Evolutionary conservation across 2,329 filamentous ascomycete species (phyloP).

Genomic region (Penicillium fuscoglaucum): DNA sequence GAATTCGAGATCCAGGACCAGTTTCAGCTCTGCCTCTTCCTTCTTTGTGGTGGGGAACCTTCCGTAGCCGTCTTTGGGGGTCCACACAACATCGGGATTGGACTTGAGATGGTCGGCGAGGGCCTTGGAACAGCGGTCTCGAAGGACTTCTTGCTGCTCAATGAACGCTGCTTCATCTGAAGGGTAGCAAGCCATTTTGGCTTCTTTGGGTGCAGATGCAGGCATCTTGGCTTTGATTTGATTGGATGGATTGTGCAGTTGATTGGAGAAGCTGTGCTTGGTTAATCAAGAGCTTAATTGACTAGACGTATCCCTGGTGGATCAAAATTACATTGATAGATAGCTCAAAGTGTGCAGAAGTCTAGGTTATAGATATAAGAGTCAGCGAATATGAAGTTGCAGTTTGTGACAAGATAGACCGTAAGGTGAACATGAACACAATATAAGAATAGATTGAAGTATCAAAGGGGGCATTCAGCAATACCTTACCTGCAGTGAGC

Average conservation of each 20-base stretch:
- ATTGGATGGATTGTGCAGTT: neutral
- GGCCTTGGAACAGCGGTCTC: neutral
- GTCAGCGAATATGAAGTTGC: neutral
- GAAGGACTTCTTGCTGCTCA: neutral
- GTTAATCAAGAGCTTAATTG: neutral
- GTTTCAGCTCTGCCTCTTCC: conserved; percentile 10
- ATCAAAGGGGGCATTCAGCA: no score
- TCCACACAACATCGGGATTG: neutral
- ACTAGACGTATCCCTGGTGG: neutral
- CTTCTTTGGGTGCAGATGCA: neutral
- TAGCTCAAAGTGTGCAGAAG: neutral
- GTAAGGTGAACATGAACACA: neutral
- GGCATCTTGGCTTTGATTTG: neutral
- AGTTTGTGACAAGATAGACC: neutral
- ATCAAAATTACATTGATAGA: neutral
- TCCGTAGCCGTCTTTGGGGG: neutral
- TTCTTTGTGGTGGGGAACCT: neutral
- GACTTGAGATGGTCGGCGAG: neutral
- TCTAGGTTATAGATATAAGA: neutral
- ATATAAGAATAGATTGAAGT: neutral
- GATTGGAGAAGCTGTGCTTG: neutral
- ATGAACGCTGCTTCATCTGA: neutral
- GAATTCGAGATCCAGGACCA: neutral
- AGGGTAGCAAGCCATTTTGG: neutral
- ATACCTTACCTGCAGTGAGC: neutral